Evolutionary conservation across 2,329 filamentous ascomycete genomes (phyloP).

Genomic region (Phoma sp.): DNA sequence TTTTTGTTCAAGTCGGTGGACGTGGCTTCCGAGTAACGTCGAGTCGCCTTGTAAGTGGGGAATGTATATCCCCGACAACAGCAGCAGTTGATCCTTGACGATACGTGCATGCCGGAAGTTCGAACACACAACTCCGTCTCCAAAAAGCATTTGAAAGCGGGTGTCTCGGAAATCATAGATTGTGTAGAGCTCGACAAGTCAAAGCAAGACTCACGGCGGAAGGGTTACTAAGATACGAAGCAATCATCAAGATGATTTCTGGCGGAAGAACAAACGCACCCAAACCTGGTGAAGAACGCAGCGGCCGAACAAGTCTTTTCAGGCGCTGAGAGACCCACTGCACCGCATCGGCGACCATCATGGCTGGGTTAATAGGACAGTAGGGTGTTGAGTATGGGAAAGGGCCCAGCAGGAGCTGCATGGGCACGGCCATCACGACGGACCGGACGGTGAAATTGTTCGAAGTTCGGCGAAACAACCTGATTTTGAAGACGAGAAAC

Average conservation of each 20-base stretch:
- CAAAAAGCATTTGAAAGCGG: not conserved
- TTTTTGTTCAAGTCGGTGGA: slow-evolving; percentile 4
- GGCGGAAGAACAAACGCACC: slow-evolving; percentile 20
- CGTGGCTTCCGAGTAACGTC: slow-evolving; percentile 13
- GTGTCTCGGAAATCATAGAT: slow-evolving; percentile 22
- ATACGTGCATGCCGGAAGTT: slow-evolving; percentile 22
- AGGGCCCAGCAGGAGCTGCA: not conserved
- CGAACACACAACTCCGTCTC: slow-evolving; percentile 2
- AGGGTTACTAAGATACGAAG: slow-evolving; percentile 17
- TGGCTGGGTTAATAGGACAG: not conserved
- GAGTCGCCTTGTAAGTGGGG: slow-evolving; percentile 18
- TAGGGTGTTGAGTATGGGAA: not conserved
- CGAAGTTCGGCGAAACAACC: too few relatives aligned
- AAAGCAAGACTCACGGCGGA: slow-evolving; percentile 22
- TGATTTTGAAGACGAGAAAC: too few relatives aligned
- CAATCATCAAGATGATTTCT: slow-evolving; percentile 26
- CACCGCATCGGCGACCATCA: not conserved
- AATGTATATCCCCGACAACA: slow-evolving; percentile 19
- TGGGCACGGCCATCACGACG: too few relatives aligned
- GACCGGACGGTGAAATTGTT: too few relatives aligned
- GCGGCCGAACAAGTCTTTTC: slow-evolving; percentile 3
- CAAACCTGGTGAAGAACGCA: slow-evolving; percentile 6
- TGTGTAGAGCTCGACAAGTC: slow-evolving; percentile 22
- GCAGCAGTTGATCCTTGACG: slow-evolving; percentile 23
- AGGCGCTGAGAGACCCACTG: slow-evolving; percentile 2